Evolutionary conservation across 2,329 filamentous ascomycete species (phyloP), one percentile per base, ranked within the genome.

Genomic region (Fusarium secorum): DNA sequence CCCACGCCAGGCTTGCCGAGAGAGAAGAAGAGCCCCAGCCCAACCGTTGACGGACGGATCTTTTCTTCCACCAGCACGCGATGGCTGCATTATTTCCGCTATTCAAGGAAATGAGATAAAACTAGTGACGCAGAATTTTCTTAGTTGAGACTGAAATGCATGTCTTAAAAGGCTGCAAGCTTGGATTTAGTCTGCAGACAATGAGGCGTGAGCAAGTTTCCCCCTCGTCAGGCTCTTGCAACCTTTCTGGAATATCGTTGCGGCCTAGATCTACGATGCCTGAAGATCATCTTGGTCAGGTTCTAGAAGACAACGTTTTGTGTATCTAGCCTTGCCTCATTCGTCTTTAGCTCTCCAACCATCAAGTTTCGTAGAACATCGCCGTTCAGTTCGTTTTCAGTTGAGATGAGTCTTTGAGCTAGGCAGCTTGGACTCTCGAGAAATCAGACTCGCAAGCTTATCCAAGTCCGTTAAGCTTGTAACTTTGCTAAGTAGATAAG

Each of bases 81-180:
- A 68, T 57, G 64, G 57, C 64, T 67, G 64, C 64, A 63, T 67
- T 67, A 55, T 68, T 59, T 41, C 63, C 64, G 44, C 63, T 67
- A 55, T 38, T 67, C 51, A 63, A 62, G 48, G 41, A 35, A 60
- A 20, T 28, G 28, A 44, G 14, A 36, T 52, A 18, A 46, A 36
- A 67, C 36, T 55, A 60, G 42, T 33, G 53, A 36, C 26, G 26
- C 42, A 38, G 30, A 49, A 44, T 33, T 54, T 60, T 49, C 42
- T 48, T 28, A 13, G 20, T 38, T 35, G 14, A 53, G 48, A 49
- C 63, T 55, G 41, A 49, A 44, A 35, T 67, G 33, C 32, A 30
- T 39, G 20, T 20, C 35, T 26, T 44, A 18, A n/a, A 44, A 38
- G 18, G 33, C 38, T 55, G 51, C 42, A 63, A 45, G 44, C 49